Base-by-base conservation (phyloP, 129 eudicot genomes). In the Silybum marianum region DNA sequence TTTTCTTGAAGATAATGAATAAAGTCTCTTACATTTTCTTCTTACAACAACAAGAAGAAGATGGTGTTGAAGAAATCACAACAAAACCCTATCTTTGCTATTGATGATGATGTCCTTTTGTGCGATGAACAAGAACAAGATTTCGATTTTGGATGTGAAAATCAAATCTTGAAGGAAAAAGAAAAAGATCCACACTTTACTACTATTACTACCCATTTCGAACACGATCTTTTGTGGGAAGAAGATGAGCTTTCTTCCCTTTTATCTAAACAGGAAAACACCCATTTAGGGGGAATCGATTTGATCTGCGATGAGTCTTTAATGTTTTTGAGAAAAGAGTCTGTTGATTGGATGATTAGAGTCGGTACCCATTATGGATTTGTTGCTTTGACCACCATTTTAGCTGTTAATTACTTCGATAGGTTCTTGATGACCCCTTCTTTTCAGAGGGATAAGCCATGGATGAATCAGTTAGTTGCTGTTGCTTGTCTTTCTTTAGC, bases 401-500 rank as follows among this genome's bases (percentile, higher is more conserved):
- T 95, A 77, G 93, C 93, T 87, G 99, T 91, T 83, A 86, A 88
- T 86, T 92, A 92, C 72, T 95, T 79, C 73, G 97, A 95, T 80
- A 87, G 93, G 88, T 93, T 91, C 72, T 71, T 89, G 40, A 46
- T 90, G 21, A 91, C 88, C 36, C 18, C 74, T 63, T 79, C 83
- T 69, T 84, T 92, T 85, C 93, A 87, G 78, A 87, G 16, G 23
- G 95, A 91, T 82, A 91, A 91, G 83, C 97, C 97, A 18, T 95
- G 99, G 98, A 89, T 93, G 98, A 87, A 88, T 83, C 98, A 95
- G 76, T 84, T 95, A 60, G 90, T 79, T 80, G 95, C 99, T 79
- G 95, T 91, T 78, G 93, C 98, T 84, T 95, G 93, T 71, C 94
- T 95, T 76, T 89, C 99, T 75, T 46, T 95, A 69, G 98, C 98